These are phyloP conservation scores for Penicillium tannophilum DNA, from an alignment of 495 filamentous ascomycete species.

Conservation along the genomic window DNA sequence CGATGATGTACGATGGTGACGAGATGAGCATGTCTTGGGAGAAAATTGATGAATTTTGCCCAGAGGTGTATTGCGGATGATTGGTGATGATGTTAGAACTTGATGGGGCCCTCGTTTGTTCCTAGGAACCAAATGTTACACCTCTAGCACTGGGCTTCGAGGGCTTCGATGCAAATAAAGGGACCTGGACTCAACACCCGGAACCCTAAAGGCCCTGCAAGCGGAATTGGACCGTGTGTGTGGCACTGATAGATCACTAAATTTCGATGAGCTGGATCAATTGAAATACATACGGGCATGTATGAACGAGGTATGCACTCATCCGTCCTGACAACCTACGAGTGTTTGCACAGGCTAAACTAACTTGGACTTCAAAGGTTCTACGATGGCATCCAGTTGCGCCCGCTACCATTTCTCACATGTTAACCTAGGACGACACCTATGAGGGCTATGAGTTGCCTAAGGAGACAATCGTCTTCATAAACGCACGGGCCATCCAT, in stretches of 20 bases:
- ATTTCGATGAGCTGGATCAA: slow-evolving; percentile 15
- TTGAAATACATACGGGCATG: slow-evolving; percentile 39
- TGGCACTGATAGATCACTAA: slow-evolving; percentile 24
- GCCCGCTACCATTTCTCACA: slow-evolving; percentile 52
- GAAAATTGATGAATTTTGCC: too few species aligned
- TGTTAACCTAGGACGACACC: slow-evolving; percentile 51
- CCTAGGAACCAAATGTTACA: too few species aligned
- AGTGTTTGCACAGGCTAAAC: background rate
- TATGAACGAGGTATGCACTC: slow-evolving; percentile 30
- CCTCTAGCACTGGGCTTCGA: too few species aligned
- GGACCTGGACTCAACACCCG: slow-evolving; percentile 37
- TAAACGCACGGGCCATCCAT: slow-evolving; percentile 48
- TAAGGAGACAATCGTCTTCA: slow-evolving; percentile 44
- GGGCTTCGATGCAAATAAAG: too few species aligned
- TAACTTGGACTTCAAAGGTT: background rate
- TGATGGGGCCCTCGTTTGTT: too few species aligned
- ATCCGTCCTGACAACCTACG: background rate
- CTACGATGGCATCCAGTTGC: slow-evolving; percentile 39
- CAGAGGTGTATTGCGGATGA: too few species aligned
- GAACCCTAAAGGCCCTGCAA: slow-evolving; percentile 47
- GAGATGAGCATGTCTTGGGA: too few species aligned
- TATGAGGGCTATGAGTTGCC: slow-evolving; percentile 54
- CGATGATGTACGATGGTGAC: too few species aligned
- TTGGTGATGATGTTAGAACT: too few species aligned
- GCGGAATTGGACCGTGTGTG: slow-evolving; percentile 42